Evolutionary conservation across 345 rosid genomes (phyloP).

Genomic region (Sisymbrium irio): DNA sequence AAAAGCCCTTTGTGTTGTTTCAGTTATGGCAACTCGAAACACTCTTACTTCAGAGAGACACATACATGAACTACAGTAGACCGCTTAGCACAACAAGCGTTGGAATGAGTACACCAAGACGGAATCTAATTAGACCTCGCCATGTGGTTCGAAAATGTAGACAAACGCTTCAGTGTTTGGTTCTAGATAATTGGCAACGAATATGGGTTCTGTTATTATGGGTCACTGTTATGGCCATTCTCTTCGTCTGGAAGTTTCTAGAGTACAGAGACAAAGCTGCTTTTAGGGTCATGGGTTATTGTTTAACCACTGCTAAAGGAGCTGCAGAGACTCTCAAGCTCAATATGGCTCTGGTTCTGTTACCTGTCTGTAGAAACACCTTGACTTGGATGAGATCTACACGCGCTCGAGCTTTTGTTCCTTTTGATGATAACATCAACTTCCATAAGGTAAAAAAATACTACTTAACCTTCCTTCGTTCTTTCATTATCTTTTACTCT

Average conservation of each 20-base stretch:
- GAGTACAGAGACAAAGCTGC: conserved; percentile 71
- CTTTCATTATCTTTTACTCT: not conserved
- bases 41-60: conserved; percentile 76
- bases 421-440: conserved; percentile 84
- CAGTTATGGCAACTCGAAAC: conserved; percentile 98
- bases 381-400: conserved; percentile 93
- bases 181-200: conserved; percentile 83
- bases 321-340: conserved; percentile 97
- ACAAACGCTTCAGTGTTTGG: conserved; percentile 43
- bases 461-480: not conserved
- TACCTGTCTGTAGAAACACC: conserved; percentile 93
- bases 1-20: conserved; percentile 4
- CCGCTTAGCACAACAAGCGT: conserved; percentile 77
- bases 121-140: conserved; percentile 44
- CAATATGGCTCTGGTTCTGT: conserved; percentile 93
- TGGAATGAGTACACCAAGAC: conserved; percentile 59
- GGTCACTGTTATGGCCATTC: conserved; percentile 57
- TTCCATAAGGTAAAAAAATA: conserved; percentile 72
- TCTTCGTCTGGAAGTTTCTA: conserved; percentile 83
- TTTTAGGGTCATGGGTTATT: conserved; percentile 84
- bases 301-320: conserved; percentile 82
- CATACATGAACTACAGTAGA: conserved; percentile 90
- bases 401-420: conserved; percentile 55
- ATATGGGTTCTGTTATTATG: conserved; percentile 73
- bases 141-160: conserved; percentile 35